phyloP scores from a whole-genome alignment of 2,329 filamentous ascomycete genomes.

The Ceratocystis eucalypticola region DNA sequence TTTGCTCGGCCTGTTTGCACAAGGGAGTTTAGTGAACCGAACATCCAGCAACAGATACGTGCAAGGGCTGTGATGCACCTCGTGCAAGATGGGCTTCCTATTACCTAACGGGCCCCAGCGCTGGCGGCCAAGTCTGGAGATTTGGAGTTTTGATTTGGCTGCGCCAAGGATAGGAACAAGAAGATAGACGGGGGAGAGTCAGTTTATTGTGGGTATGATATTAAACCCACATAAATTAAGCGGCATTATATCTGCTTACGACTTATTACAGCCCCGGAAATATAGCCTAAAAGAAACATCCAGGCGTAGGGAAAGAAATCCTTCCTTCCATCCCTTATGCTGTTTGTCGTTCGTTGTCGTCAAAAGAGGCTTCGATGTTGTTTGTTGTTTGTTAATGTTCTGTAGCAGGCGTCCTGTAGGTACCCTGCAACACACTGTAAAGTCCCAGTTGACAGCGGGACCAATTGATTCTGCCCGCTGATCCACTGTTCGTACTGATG shows the following conservation, averaged over 20 bases:
- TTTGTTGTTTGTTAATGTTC: not conserved
- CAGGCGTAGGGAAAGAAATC: not conserved
- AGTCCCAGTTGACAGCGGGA: constrained; percentile 13
- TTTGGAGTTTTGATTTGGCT: not conserved
- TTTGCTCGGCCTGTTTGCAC: not conserved
- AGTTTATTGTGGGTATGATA: not conserved
- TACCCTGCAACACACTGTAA: not conserved
- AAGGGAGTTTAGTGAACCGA: not conserved
- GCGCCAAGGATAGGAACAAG: not conserved
- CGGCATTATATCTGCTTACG: not conserved
- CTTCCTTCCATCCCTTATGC: not conserved
- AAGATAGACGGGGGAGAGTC: not conserved
- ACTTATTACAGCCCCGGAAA: not conserved
- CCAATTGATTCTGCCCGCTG: constrained; percentile 13
- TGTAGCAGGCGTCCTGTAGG: not conserved
- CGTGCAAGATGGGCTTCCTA: constrained; percentile 1
- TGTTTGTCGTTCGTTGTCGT: not conserved
- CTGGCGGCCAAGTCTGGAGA: constrained; percentile 10
- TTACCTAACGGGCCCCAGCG: constrained; percentile 8
- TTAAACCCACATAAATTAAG: not conserved
- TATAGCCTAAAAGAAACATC: not conserved
- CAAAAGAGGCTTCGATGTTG: not conserved
- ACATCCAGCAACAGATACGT: not conserved
- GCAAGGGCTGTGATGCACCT: constrained; percentile 9
- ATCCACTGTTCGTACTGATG: not conserved